Base-by-base conservation (phyloP, 306 rosid genomes). In the Fragaria nilgerrensis region DNA sequence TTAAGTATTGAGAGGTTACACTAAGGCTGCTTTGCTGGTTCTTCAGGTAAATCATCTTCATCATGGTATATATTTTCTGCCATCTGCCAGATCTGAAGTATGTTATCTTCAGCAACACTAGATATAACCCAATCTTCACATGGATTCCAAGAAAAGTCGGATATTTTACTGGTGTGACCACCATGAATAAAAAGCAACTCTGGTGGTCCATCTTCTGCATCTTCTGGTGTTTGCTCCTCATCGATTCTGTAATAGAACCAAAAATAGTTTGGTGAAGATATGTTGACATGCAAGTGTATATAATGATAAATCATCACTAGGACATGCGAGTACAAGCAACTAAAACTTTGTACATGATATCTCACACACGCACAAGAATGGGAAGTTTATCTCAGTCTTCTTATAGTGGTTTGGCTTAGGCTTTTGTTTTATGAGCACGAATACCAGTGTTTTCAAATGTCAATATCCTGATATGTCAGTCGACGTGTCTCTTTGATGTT, bases 61-160 rank as follows among this genome's bases (percentile, higher is more conserved):
- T 93, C 99, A 73, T 92, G 98, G 93, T 92, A 96, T 85, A 96
- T 93, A 88, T 96, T 96, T 80, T 96, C 99, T 2, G 99, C 97
- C 99, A 92, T 96, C 90, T 96, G 99, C 99, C 99, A 96, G 84
- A 96, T 91, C 79, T 96, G 99, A 74, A 91, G 98, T 81, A 96
- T 92, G 87, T 92, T 96, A 81, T 96, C 99, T 78, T 96, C 99
- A 62, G 97, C 99, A 17, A 96, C 99, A 55, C 99, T 96, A 45
- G 99, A 86, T 77, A 96, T 84, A 66, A 96, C 97, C 98, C 98
- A 96, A 75, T 96, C 99, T 86, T 96, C 99, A 83, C 94, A 96
- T 9, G 98, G 98, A 70, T 96, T 96, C 99, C 99, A 96, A 13
- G 98, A 91, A 83, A 96, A 96, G 73, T 96, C 97, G 1, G 97